Conservation (phyloP, 202 grass and related monocot species). For the Carex sylvatica region DNA sequence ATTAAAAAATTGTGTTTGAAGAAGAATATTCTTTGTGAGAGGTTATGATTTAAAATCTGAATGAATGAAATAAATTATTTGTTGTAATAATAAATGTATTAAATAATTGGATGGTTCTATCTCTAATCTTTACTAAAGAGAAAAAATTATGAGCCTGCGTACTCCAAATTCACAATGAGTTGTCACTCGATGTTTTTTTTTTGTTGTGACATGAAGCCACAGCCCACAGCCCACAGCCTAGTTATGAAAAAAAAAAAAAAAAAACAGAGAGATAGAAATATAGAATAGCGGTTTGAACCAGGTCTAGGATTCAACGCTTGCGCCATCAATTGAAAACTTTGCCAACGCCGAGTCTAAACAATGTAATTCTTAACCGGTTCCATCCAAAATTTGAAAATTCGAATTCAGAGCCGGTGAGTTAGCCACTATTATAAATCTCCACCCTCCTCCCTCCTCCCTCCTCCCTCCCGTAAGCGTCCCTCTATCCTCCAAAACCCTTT, state of each 20-base stretch:
- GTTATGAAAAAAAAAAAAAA: too few species aligned
- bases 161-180: background rate
- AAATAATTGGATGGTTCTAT: too few species aligned
- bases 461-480: too few species aligned
- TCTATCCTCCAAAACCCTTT: background rate
- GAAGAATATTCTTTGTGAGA: background rate
- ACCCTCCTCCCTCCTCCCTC: background rate
- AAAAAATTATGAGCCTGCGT: background rate
- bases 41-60: too few species aligned
- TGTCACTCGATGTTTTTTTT: too few species aligned
- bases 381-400: conserved; percentile 20
- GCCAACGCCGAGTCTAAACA: background rate
- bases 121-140: too few species aligned
- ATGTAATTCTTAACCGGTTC: background rate
- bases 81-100: too few species aligned
- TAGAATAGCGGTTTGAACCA: background rate
- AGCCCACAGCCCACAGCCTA: too few species aligned
- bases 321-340: background rate
- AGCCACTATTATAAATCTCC: conserved; percentile 1
- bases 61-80: too few species aligned
- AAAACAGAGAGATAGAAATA: too few species aligned
- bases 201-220: too few species aligned
- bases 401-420: background rate
- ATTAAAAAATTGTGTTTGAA: background rate
- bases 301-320: background rate